A percentile compares a stretch with the other conserved stretches of the same genome.
phyloP scores from a whole-genome alignment of 352 stramenopile genomes.

The Pythium myriotylum region DNA sequence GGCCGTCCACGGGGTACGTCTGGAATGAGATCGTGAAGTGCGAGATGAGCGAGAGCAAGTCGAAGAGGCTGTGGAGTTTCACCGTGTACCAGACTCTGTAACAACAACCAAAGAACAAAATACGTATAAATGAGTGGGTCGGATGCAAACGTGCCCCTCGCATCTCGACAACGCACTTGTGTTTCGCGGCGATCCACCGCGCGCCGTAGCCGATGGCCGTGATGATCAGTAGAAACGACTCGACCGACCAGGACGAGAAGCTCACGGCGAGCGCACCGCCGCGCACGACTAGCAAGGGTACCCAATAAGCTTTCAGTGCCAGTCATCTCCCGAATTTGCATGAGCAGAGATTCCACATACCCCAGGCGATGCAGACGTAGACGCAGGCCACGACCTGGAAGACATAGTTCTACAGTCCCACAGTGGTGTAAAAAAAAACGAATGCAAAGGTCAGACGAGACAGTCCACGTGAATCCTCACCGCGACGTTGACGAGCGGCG shows the following conservation, averaged over 20 bases:
- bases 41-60: constrained; percentile 80
- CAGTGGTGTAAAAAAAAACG: too few species aligned
- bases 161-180: constrained; percentile 85
- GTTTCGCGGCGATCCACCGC: constrained; percentile 78
- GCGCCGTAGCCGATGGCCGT: constrained; percentile 70
- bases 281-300: constrained; percentile 53
- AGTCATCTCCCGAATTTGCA: constrained; percentile 4
- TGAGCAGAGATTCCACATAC: constrained; percentile 39
- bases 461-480: constrained; percentile 41
- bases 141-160: too few species aligned
- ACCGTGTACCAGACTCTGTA: constrained; percentile 62
- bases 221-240: constrained; percentile 74
- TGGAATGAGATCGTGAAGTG: constrained; percentile 82
- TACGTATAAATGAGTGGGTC: too few species aligned
- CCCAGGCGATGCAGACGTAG: constrained; percentile 84
- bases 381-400: constrained; percentile 77
- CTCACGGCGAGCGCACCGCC: constrained; percentile 66
- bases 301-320: constrained; percentile 7
- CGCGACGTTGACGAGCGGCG: constrained; percentile 65
- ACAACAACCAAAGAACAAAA: constrained; percentile 1
- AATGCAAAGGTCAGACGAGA: too few species aligned
- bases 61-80: constrained; percentile 73
- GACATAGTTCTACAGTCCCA: constrained; percentile 69
- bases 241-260: constrained; percentile 83
- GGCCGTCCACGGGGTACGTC: constrained; percentile 55